These are phyloP conservation scores for Fraxinus dipetala DNA, from an alignment of 305 asterid genomes.

Conservation along the genomic window DNA sequence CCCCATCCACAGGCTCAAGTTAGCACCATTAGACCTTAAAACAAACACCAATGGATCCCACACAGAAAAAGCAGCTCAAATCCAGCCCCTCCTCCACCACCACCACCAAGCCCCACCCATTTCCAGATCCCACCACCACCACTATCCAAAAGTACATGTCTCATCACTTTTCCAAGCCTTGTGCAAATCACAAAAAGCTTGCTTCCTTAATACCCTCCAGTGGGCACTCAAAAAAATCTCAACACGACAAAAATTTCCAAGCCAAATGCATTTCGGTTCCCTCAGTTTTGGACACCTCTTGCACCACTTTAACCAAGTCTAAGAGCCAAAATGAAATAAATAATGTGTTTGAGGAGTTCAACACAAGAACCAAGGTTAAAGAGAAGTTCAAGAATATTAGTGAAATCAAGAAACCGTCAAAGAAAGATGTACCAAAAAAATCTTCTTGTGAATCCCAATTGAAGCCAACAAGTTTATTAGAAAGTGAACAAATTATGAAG, in stretches of 20 bases:
- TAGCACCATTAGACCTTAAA: constrained; percentile 34
- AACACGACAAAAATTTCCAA: constrained; percentile 32
- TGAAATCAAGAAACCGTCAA: constrained; percentile 26
- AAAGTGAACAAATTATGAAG: constrained; percentile 27
- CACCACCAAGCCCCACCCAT: constrained; percentile 33
- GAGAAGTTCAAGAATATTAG: constrained; percentile 25
- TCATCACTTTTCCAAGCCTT: constrained; percentile 52
- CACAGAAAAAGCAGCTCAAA: constrained; percentile 42
- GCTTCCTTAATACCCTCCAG: constrained; percentile 11
- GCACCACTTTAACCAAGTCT: constrained; percentile 67
- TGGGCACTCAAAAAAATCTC: constrained; percentile 29
- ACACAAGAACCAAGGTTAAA: constrained; percentile 35
- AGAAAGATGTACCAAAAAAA: constrained; percentile 23
- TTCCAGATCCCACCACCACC: constrained; percentile 59
- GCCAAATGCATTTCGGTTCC: constrained; percentile 25
- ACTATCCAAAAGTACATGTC: constrained; percentile 46
- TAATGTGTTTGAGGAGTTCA: constrained; percentile 10
- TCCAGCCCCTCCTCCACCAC: constrained; percentile 26
- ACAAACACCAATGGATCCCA: constrained; percentile 46
- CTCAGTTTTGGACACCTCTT: constrained; percentile 38
- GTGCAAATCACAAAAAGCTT: constrained; percentile 40
- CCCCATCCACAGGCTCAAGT: constrained; percentile 38
- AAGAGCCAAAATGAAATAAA: constrained; percentile 48
- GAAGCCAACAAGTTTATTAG: constrained; percentile 20
- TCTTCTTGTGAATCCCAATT: constrained; percentile 30